phyloP scores from a whole-genome alignment of 129 eudicot genomes.

The Centrapalus pauciflorus region DNA sequence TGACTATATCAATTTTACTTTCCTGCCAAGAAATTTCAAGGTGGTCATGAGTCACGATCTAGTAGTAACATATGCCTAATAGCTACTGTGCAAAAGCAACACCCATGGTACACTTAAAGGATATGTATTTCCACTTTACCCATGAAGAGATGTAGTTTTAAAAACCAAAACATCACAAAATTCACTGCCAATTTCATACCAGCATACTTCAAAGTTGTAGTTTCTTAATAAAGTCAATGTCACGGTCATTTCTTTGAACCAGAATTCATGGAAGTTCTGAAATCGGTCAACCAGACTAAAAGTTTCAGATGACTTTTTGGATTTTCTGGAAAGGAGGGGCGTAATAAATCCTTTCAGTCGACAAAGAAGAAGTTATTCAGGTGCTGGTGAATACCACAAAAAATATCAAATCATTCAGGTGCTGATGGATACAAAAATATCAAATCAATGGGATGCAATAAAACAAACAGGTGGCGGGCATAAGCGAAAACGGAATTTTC shows the following conservation, averaged over 20 bases:
- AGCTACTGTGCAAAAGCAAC: background rate
- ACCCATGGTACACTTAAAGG: background rate
- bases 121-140: background rate
- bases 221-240: background rate
- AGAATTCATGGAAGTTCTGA: background rate
- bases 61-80: background rate
- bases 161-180: background rate
- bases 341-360: background rate
- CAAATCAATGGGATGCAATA: slow-evolving; percentile 5
- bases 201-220: background rate
- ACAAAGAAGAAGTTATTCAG: background rate
- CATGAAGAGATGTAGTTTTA: background rate
- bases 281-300: too few relatives aligned
- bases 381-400: background rate
- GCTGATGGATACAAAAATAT: background rate
- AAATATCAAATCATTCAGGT: background rate
- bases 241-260: background rate
- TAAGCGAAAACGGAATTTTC: background rate
- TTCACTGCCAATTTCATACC: background rate
- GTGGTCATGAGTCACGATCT: background rate
- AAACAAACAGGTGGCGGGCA: slow-evolving; percentile 36
- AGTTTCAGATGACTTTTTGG: background rate
- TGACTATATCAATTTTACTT: slow-evolving; percentile 50
- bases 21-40: slow-evolving; percentile 51
- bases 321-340: background rate